Evolutionary conservation across 805 yeast species (phyloP).

Genomic region (Candida ulmi): DNA sequence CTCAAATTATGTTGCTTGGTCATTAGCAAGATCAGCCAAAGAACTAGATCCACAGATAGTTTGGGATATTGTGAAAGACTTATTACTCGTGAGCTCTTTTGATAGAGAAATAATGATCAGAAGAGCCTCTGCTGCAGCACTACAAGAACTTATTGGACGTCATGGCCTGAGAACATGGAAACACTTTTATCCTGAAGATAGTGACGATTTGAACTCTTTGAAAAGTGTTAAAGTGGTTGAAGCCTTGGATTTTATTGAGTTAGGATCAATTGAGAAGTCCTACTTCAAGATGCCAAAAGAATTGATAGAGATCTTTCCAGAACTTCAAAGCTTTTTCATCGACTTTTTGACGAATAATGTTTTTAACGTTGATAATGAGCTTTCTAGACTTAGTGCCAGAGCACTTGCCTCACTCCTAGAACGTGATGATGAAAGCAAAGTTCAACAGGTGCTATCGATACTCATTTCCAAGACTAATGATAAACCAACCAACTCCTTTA

Average conservation of each 20-base stretch:
- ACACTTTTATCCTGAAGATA: conserved; percentile 10
- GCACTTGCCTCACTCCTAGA: conserved; percentile 26
- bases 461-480: conserved; percentile 6
- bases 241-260: conserved; percentile 43
- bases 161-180: conserved; percentile 42
- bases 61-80: conserved; percentile 20
- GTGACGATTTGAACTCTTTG: conserved; percentile 25
- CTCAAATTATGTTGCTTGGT: conserved; percentile 82
- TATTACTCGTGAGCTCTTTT: conserved; percentile 52
- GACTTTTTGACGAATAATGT: conserved; percentile 28
- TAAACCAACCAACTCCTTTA: conserved; percentile 13
- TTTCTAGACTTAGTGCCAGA: conserved; percentile 36
- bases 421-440: too few species aligned
- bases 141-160: conserved; percentile 83
- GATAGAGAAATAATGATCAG: conserved; percentile 73
- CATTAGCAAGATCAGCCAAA: conserved; percentile 43
- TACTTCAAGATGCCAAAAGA: conserved; percentile 31
- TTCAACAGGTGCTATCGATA: conserved; percentile 1
- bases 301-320: conserved; percentile 21
- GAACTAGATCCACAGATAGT: conserved; percentile 14
- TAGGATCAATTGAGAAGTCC: conserved; percentile 39
- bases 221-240: conserved; percentile 51
- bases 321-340: conserved; percentile 23
- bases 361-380: conserved; percentile 33
- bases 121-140: conserved; percentile 78